Conservation (phyloP, 2,329 filamentous ascomycete species). For the Endocalyx cinctus region DNA sequence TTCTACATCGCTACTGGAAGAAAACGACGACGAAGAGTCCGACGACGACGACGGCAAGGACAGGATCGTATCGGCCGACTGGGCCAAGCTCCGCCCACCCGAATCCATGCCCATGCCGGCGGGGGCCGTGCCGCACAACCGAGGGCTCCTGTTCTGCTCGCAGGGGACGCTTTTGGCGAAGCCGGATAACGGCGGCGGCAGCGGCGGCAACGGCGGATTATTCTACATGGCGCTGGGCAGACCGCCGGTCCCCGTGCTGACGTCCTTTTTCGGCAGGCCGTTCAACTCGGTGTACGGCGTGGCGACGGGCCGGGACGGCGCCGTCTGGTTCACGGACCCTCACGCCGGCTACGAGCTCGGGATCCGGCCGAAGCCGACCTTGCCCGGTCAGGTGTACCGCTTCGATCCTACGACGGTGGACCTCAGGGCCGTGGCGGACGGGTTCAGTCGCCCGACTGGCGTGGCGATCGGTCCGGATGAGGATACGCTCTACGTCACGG, state of each 20-base stretch:
- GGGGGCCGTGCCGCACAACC: constrained; percentile 35
- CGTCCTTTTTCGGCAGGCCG: constrained; percentile 37
- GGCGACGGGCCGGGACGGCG: constrained; percentile 31
- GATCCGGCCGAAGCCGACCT: constrained; percentile 37
- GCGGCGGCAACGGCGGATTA: constrained; percentile 22
- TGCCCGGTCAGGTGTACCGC: constrained; percentile 46
- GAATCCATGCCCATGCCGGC: constrained; percentile 39
- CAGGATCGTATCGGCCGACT: constrained; percentile 31
- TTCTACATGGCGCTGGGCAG: constrained; percentile 29
- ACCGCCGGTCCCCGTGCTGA: constrained; percentile 32
- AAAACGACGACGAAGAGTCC: no score
- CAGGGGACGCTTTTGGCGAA: constrained; percentile 29
- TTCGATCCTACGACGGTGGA: constrained; percentile 36
- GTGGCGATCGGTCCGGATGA: constrained; percentile 35
- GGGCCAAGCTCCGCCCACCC: constrained; percentile 39
- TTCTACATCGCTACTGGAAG: background rate
- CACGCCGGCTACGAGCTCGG: constrained; percentile 39
- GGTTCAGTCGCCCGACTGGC: constrained; percentile 38
- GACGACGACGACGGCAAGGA: no score
- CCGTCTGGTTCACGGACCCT: constrained; percentile 48
- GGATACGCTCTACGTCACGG: constrained; percentile 38
- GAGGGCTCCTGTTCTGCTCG: constrained; percentile 37
- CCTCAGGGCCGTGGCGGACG: constrained; percentile 43
- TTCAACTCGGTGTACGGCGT: constrained; percentile 46
- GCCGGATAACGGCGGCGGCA: no score